A percentile compares a stretch with the other conserved stretches of the same genome.
These are phyloP conservation scores for Aspergillus sp. DNA, from an alignment of 2,329 filamentous ascomycete genomes.

Conservation along the genomic window DNA sequence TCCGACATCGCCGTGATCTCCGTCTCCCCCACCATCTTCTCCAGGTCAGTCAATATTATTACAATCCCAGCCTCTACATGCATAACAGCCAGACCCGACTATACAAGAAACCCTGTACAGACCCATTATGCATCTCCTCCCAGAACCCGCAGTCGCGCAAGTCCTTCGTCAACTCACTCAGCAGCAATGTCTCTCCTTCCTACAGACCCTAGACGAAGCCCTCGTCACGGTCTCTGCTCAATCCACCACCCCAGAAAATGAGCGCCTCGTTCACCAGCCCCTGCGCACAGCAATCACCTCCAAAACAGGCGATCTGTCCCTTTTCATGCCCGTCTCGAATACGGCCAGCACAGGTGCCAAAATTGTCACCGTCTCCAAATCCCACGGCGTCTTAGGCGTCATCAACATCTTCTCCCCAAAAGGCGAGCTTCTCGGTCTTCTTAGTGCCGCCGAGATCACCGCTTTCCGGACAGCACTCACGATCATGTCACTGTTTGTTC, in stretches of 20 bases:
- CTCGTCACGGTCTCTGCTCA: conserved; percentile 35
- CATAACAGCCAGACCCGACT: neutral
- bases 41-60: conserved; percentile 1
- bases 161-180: conserved; percentile 34
- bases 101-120: neutral
- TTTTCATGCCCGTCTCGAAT: conserved; percentile 74
- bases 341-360: conserved; percentile 68
- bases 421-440: conserved; percentile 64
- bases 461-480: conserved; percentile 78
- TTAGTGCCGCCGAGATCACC: conserved; percentile 73
- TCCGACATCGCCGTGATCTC: neutral
- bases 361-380: conserved; percentile 59
- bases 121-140: conserved; percentile 33
- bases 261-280: conserved; percentile 43
- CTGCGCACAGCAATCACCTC: conserved; percentile 43
- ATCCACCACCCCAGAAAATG: conserved; percentile 22
- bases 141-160: conserved; percentile 33
- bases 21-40: neutral
- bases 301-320: conserved; percentile 52
- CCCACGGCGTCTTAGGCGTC: conserved; percentile 58
- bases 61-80: neutral
- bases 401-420: conserved; percentile 66
- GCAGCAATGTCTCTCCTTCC: conserved; percentile 35
- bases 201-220: conserved; percentile 35
- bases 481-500: conserved; percentile 64